Evolutionary conservation across 2,329 filamentous ascomycete genomes (phyloP).

Genomic region (Cercospora brassicicola): DNA sequence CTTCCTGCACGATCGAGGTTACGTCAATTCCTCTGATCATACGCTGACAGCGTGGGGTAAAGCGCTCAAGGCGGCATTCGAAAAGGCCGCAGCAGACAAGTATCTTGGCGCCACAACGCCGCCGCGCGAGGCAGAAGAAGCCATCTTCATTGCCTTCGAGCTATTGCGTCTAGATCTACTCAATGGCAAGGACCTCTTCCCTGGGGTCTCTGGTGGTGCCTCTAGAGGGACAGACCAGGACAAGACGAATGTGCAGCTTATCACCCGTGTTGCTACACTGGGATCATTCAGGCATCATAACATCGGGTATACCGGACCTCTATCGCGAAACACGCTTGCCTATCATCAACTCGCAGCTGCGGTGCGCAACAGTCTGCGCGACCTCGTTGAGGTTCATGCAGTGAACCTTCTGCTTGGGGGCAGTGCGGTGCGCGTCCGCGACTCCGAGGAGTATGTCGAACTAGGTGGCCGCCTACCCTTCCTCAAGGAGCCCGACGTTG

Average conservation of each 20-base stretch:
- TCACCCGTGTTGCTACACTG: slow-evolving; percentile 82
- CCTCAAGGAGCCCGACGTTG: slow-evolving; percentile 68
- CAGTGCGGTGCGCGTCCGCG: slow-evolving; percentile 66
- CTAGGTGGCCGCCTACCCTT: slow-evolving; percentile 71
- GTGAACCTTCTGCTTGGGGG: slow-evolving; percentile 78
- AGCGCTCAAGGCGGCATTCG: slow-evolving; percentile 63
- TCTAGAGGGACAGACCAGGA: slow-evolving; percentile 65
- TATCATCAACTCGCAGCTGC: slow-evolving; percentile 82
- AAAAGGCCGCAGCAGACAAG: slow-evolving; percentile 28
- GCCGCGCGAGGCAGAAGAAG: slow-evolving; percentile 65
- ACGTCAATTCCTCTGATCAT: slow-evolving; percentile 71
- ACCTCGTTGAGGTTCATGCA: slow-evolving; percentile 79
- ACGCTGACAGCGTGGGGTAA: slow-evolving; percentile 81
- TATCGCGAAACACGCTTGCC: slow-evolving; percentile 83
- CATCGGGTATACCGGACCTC: slow-evolving; percentile 89
- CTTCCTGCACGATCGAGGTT: slow-evolving; percentile 85
- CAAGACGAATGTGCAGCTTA: slow-evolving; percentile 73
- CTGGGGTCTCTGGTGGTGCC: slow-evolving; percentile 57
- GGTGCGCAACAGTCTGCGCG: slow-evolving; percentile 75
- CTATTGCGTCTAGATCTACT: slow-evolving; percentile 77
- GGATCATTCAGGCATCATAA: slow-evolving; percentile 77
- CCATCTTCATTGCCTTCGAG: slow-evolving; percentile 80
- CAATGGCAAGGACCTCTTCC: slow-evolving; percentile 66
- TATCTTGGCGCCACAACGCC: slow-evolving; percentile 57
- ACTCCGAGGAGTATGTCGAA: slow-evolving; percentile 49